phyloP scores from a whole-genome alignment of 2,329 filamentous ascomycete species.

The Chaetomium sp. region DNA sequence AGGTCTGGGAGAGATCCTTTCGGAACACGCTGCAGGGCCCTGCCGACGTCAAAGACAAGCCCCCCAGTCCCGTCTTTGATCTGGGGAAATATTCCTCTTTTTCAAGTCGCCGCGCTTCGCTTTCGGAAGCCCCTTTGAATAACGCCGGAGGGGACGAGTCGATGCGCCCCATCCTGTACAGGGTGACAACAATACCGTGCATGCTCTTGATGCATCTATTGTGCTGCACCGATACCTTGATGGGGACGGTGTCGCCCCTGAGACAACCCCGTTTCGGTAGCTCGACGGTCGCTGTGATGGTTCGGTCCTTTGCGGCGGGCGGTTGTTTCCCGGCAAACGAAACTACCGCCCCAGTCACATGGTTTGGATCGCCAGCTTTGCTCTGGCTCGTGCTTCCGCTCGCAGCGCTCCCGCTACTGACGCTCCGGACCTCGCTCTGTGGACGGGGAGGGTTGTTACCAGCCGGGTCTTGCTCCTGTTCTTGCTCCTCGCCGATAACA shows the following conservation, averaged over 20 bases:
- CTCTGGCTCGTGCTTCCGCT: constrained; percentile 61
- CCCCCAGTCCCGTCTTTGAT: constrained; percentile 78
- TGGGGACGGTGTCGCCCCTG: constrained; percentile 73
- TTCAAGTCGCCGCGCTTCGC: constrained; percentile 60
- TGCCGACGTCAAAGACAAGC: constrained; percentile 77
- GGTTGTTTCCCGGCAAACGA: constrained; percentile 30
- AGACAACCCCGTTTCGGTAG: constrained; percentile 76
- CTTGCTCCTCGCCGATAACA: constrained; percentile 33
- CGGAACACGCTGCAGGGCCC: constrained; percentile 89
- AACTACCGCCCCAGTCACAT: constrained; percentile 38
- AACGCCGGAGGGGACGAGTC: constrained; percentile 61
- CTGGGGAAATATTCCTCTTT: constrained; percentile 83
- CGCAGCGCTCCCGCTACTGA: constrained; percentile 62
- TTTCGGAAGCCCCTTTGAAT: constrained; percentile 49
- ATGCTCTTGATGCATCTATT: constrained; percentile 85
- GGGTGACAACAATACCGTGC: constrained; percentile 84
- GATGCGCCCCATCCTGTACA: constrained; percentile 86
- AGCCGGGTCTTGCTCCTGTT: constrained; percentile 27
- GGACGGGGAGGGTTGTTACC: constrained; percentile 37
- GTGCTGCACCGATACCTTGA: constrained; percentile 78
- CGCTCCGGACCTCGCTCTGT: constrained; percentile 54
- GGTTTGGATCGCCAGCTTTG: constrained; percentile 37
- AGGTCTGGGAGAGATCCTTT: constrained; percentile 86
- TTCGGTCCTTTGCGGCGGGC: constrained; percentile 56
- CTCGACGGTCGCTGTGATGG: constrained; percentile 81